Evolutionary conservation across 768 basidiomycete species (phyloP).

Genomic region (Pluteus cervinus): DNA sequence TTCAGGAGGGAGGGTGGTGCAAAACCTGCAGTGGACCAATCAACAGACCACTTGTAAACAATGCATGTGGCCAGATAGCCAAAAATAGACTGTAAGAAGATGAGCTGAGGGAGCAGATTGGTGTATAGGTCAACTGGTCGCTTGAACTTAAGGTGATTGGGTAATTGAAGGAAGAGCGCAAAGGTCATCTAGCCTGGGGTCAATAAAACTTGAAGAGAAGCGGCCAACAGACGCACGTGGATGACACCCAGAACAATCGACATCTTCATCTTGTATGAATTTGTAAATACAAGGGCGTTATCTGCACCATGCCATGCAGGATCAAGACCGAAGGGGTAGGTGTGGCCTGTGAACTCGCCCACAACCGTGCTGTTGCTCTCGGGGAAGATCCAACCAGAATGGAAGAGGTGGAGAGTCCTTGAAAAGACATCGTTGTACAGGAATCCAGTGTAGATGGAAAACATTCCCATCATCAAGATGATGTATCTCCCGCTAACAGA

Average conservation of each 20-base stretch:
- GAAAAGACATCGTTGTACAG: constrained; percentile 99
- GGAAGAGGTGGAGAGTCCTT: constrained; percentile 80
- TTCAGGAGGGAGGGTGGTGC: constrained; percentile 87
- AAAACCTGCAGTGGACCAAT: constrained; percentile 71
- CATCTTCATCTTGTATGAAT: constrained; percentile 99
- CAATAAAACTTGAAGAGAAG: not conserved
- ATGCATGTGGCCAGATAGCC: constrained; percentile 94
- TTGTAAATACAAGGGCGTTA: constrained; percentile 89
- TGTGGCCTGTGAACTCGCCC: constrained; percentile 54
- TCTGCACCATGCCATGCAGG: constrained; percentile 93
- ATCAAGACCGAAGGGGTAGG: constrained; percentile 94
- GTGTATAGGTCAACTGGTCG: constrained; percentile 81
- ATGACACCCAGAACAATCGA: constrained; percentile 93
- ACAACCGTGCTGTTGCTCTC: constrained; percentile 38
- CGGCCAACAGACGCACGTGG: constrained; percentile 56
- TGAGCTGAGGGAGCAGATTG: constrained; percentile 95
- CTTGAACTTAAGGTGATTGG: constrained; percentile 94
- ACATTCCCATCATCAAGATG: constrained; percentile 95
- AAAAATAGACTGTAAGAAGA: constrained; percentile 97
- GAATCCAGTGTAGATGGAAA: constrained; percentile 94
- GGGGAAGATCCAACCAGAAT: constrained; percentile 83
- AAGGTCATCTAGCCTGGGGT: constrained; percentile 82
- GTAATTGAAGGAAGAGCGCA: constrained; percentile 91
- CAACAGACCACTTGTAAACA: constrained; percentile 94
- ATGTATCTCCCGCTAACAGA: constrained; percentile 88